A percentile compares a stretch with the other conserved stretches of the same genome.
Evolutionary conservation across 2,329 filamentous ascomycete species (phyloP).

Genomic region (Aspergillus pseudotamarii): DNA sequence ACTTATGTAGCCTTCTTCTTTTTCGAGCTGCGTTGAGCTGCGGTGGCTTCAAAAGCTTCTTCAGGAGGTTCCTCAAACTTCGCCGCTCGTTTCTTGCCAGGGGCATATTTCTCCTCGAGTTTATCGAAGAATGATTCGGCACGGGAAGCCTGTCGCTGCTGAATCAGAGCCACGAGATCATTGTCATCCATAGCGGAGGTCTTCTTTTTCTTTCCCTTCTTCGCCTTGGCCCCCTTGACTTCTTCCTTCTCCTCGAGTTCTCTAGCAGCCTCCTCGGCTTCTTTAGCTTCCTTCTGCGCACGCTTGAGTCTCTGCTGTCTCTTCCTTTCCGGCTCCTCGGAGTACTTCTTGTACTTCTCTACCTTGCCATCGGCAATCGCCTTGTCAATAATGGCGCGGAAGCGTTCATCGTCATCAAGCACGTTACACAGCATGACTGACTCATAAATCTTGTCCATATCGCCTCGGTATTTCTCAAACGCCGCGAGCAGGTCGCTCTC

Average conservation of each 20-base stretch:
- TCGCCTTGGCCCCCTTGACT: constrained; percentile 46
- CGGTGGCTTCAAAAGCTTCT: constrained; percentile 57
- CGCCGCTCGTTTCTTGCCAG: constrained; percentile 46
- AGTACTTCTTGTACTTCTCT: constrained; percentile 68
- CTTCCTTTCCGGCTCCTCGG: constrained; percentile 70
- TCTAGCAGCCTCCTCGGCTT: constrained; percentile 75
- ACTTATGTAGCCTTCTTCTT: constrained; percentile 32
- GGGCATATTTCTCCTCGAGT: constrained; percentile 75
- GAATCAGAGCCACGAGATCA: constrained; percentile 73
- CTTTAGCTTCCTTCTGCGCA: constrained; percentile 68
- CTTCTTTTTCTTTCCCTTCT: constrained; percentile 16
- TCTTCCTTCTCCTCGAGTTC: constrained; percentile 66
- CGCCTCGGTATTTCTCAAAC: constrained; percentile 72
- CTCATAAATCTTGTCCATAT: constrained; percentile 77
- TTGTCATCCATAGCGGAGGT: constrained; percentile 36
- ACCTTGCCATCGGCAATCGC: constrained; percentile 75
- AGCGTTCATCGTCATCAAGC: constrained; percentile 81
- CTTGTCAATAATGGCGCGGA: constrained; percentile 75
- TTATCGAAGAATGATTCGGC: constrained; percentile 67
- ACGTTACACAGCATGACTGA: constrained; percentile 85
- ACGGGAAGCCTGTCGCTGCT: constrained; percentile 67
- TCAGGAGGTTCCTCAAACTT: constrained; percentile 61
- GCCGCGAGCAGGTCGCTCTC: constrained; percentile 73
- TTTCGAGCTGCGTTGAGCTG: constrained; percentile 43
- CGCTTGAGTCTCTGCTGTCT: constrained; percentile 61